Evolutionary conservation across 371 early-diverging fungal genomes (phyloP).

Genomic region (Mucor irregularis): DNA sequence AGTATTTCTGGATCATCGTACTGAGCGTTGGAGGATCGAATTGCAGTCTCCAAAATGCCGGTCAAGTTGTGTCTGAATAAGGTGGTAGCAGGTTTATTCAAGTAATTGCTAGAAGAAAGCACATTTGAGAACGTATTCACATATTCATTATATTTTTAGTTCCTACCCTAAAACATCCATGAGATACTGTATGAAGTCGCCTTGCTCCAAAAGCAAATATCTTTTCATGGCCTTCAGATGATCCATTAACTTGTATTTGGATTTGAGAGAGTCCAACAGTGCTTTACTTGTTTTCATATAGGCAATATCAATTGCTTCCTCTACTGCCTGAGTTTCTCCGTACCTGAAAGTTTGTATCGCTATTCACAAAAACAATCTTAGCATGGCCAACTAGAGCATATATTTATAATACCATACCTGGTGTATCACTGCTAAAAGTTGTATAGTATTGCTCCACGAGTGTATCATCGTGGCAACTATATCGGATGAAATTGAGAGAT

Average conservation of each 20-base stretch:
- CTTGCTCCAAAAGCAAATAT: conserved; percentile 92
- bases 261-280: conserved; percentile 71
- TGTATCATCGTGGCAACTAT: conserved; percentile 74
- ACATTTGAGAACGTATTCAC: no score
- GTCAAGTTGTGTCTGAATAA: conserved; percentile 90
- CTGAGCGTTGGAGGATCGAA: conserved; percentile 91
- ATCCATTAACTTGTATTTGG: conserved; percentile 78
- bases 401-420: neutral
- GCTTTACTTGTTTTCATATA: conserved; percentile 72
- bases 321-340: conserved; percentile 72
- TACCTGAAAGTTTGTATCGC: conserved; percentile 56
- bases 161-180: conserved; percentile 82
- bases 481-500: conserved; percentile 89
- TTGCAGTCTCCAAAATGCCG: conserved; percentile 81
- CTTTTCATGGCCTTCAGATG: conserved; percentile 86
- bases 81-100: conserved; percentile 74
- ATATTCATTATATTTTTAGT: neutral
- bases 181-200: conserved; percentile 91
- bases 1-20: conserved; percentile 81
- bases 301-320: conserved; percentile 72
- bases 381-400: no score
- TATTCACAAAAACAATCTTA: conserved; percentile 6
- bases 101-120: conserved; percentile 38
- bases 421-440: neutral
- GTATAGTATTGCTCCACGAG: conserved; percentile 28